These are phyloP conservation scores for Lenzites betulinus DNA, from an alignment of 768 basidiomycete species.

Conservation along the genomic window DNA sequence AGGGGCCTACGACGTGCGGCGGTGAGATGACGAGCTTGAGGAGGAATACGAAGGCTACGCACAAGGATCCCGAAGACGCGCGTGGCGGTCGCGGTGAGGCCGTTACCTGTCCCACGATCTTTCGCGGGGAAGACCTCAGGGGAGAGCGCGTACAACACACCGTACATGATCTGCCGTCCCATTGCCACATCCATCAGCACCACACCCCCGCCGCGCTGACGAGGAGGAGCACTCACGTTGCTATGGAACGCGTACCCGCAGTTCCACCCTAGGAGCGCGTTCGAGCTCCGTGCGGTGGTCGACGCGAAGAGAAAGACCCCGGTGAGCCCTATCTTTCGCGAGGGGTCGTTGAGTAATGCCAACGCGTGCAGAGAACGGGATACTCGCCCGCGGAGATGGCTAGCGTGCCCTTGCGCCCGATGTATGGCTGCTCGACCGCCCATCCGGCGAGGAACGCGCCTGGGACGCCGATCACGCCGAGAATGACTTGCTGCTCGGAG, in stretches of 20 bases:
- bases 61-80: conserved; percentile 74
- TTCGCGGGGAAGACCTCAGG: conserved; percentile 74
- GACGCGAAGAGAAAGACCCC: conserved; percentile 74
- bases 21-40: not conserved
- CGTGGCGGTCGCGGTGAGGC: conserved; percentile 57
- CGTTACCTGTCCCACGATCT: conserved; percentile 74
- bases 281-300: conserved; percentile 71
- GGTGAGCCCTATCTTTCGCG: conserved; percentile 61
- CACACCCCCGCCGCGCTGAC: not conserved
- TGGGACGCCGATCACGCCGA: conserved; percentile 68
- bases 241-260: conserved; percentile 47
- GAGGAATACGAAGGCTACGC: conserved; percentile 24
- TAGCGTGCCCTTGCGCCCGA: conserved; percentile 71
- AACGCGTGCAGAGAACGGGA: conserved; percentile 15
- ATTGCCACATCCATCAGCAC: too few relatives aligned
- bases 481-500: conserved; percentile 59
- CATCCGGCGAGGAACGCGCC: conserved; percentile 73
- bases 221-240: conserved; percentile 27
- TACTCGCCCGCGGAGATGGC: conserved; percentile 62
- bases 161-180: conserved; percentile 63
- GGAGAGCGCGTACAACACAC: conserved; percentile 70
- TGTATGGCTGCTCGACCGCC: conserved; percentile 61
- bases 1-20: conserved; percentile 50
- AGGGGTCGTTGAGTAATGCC: conserved; percentile 46
- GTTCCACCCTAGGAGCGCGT: conserved; percentile 77